Percentiles rank a stretch among this genome's conserved stretches.
Conservation (phyloP, 495 filamentous ascomycete species). For the Evernia prunastri region DNA sequence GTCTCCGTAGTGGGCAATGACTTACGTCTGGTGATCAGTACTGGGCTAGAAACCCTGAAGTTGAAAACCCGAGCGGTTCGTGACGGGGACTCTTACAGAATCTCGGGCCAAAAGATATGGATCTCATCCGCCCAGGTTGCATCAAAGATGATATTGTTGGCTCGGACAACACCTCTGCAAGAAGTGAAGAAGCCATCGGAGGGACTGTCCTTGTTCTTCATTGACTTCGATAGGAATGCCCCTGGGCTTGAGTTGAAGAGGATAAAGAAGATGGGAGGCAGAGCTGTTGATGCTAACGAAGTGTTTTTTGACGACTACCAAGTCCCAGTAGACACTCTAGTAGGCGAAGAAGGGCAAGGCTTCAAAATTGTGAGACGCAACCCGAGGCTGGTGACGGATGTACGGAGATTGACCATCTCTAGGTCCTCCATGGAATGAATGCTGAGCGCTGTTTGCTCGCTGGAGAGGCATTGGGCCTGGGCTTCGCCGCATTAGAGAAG, state of each 20-base stretch:
- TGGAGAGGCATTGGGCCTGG: slow-evolving; percentile 70
- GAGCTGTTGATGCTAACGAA: slow-evolving; percentile 75
- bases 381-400: neutral
- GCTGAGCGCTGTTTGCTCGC: slow-evolving; percentile 71
- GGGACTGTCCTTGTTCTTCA: slow-evolving; percentile 70
- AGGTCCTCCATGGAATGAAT: slow-evolving; percentile 76
- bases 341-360: slow-evolving; percentile 64
- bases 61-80: slow-evolving; percentile 54
- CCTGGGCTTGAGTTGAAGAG: slow-evolving; percentile 54
- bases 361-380: slow-evolving; percentile 52
- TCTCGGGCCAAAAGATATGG: slow-evolving; percentile 78
- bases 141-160: slow-evolving; percentile 69
- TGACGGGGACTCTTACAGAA: slow-evolving; percentile 48
- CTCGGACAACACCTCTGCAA: slow-evolving; percentile 62
- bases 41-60: slow-evolving; percentile 66
- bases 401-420: neutral
- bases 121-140: slow-evolving; percentile 75
- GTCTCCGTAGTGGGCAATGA: slow-evolving; percentile 3
- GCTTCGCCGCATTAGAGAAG: slow-evolving; percentile 61
- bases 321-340: slow-evolving; percentile 53
- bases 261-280: slow-evolving; percentile 77
- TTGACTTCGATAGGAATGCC: slow-evolving; percentile 55
- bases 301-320: slow-evolving; percentile 73
- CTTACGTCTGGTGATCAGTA: slow-evolving; percentile 40
- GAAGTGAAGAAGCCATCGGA: slow-evolving; percentile 59